Conservation (phyloP, 805 yeast species). For the Ogataea pignaliae region DNA sequence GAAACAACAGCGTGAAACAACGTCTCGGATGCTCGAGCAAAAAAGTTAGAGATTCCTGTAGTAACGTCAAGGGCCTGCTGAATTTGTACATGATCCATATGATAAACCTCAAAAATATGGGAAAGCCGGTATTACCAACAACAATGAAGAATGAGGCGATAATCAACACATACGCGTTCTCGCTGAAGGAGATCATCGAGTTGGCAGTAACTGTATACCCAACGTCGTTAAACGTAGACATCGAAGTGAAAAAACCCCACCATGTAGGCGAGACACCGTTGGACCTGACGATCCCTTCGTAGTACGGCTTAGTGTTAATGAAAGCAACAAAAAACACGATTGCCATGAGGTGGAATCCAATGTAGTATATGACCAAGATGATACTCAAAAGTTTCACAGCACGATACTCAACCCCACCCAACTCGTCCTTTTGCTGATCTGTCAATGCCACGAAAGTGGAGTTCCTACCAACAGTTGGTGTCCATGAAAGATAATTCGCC, state of each 20-base stretch:
- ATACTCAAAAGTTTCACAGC: slow-evolving; percentile 73
- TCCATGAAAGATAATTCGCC: slow-evolving; percentile 77
- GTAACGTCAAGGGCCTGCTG: slow-evolving; percentile 59
- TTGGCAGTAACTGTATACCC: slow-evolving; percentile 81
- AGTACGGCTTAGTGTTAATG: slow-evolving; percentile 41
- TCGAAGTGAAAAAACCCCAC: slow-evolving; percentile 90
- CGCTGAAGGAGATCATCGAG: slow-evolving; percentile 66
- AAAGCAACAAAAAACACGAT: slow-evolving; percentile 57
- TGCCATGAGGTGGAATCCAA: slow-evolving; percentile 68
- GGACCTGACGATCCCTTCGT: slow-evolving; percentile 38
- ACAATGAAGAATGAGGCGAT: slow-evolving; percentile 67
- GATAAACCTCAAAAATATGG: slow-evolving; percentile 71
- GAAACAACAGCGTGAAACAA: slow-evolving; percentile 89
- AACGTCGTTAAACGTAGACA: slow-evolving; percentile 77
- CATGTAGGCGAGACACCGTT: slow-evolving; percentile 73
- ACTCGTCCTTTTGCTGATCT: slow-evolving; percentile 82
- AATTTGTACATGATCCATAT: slow-evolving; percentile 75
- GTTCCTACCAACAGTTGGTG: slow-evolving; percentile 88
- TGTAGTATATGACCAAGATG: slow-evolving; percentile 60
- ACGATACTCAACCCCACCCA: slow-evolving; percentile 96
- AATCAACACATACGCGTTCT: slow-evolving; percentile 61
- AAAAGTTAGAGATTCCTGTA: slow-evolving; percentile 76
- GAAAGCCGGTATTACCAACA: slow-evolving; percentile 94
- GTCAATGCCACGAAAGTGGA: slow-evolving; percentile 83
- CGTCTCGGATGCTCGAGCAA: slow-evolving; percentile 94